A percentile compares a stretch with the other conserved stretches of the same genome.
These are phyloP conservation scores for Boletus subparvulus DNA, from an alignment of 768 basidiomycete species.

Conservation along the genomic window DNA sequence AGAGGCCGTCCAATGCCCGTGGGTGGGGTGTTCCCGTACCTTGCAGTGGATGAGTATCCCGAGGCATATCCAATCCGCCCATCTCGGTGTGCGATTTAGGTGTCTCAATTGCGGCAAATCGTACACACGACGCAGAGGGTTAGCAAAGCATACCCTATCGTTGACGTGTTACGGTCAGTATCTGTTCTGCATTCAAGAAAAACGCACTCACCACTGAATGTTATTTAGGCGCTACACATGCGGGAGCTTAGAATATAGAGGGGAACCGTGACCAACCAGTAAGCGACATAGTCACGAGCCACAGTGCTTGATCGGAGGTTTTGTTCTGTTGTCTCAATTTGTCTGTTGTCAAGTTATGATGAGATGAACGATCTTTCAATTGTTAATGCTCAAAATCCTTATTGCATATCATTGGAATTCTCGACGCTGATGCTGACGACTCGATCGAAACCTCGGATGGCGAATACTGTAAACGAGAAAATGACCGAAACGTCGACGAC, in stretches of 20 bases:
- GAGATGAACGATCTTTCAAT: too few species aligned
- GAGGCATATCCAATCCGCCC: constrained; percentile 17
- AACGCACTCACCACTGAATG: not conserved
- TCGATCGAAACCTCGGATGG: too few species aligned
- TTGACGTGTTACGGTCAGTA: constrained; percentile 7
- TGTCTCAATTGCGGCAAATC: constrained; percentile 7
- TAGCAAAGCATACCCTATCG: constrained; percentile 2
- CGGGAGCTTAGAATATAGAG: not conserved
- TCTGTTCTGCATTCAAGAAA: not conserved
- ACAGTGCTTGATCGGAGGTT: not conserved
- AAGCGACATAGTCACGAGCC: too few species aligned
- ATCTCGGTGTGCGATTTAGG: constrained; percentile 10
- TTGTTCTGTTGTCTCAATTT: too few species aligned
- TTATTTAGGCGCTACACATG: not conserved
- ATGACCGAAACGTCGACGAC: too few species aligned
- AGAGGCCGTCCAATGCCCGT: constrained; percentile 13
- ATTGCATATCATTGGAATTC: too few species aligned
- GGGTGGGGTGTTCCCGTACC: constrained; percentile 5
- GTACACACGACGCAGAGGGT: constrained; percentile 7
- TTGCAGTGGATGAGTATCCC: constrained; percentile 16
- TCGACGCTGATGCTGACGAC: too few species aligned
- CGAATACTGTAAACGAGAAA: too few species aligned
- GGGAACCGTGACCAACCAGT: too few species aligned
- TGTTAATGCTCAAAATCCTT: too few species aligned
- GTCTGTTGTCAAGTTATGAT: too few species aligned